Base-by-base conservation (phyloP, 225 moss, liverwort and hornwort genomes). In the Sphagnum tenellum region DNA sequence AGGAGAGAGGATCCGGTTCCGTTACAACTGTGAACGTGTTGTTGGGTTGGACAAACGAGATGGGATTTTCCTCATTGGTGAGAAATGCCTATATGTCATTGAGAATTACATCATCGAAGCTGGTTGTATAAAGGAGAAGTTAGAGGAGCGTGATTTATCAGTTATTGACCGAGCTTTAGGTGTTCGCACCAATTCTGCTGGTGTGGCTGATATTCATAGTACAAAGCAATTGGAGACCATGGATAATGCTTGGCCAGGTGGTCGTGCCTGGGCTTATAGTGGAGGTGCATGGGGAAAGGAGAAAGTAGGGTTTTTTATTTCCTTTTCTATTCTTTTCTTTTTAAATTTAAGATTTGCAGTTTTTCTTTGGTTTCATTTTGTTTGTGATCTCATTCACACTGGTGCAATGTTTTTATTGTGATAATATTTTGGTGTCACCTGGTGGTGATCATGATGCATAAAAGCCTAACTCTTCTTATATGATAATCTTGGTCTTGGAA, bases 1-100 rank as follows among this genome's bases (percentile, higher is more conserved):
- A 49, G 88, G 89, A 50, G 92, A 93, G 64, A 86, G 80, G 62
- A 86, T 93, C 62, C 74, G 86, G 62, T 93, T 78, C 61, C 88
- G 86, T 50, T 93, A 89, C 64, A 93, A 93, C 47, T 93, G 92
- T 80, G 92, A 93, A 73, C 87, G 92, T 72, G 92, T 93, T 49
- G 88, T 93, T 61, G 92, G 92, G 11, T 86, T 93, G 55, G 92
- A 93, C 67, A 93, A 93, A 72, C 88, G 89, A 53, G 92, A 93
- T 66, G 92, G 92, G 56, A 93, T 93, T 63, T 93, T 93, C 71
- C 80, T 93, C 9, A 89, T 93, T 59, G 92, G 92, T 47, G 92
- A 93, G 50, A 79, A 81, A 11, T 88, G 85, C 69, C 81, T 93
- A 61, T 93, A 93, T 67, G 92, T 93, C 12, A 93, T 93, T 56